Conservation (phyloP, 2,329 filamentous ascomycete species). For the Aspergillus quadrilineatus region DNA sequence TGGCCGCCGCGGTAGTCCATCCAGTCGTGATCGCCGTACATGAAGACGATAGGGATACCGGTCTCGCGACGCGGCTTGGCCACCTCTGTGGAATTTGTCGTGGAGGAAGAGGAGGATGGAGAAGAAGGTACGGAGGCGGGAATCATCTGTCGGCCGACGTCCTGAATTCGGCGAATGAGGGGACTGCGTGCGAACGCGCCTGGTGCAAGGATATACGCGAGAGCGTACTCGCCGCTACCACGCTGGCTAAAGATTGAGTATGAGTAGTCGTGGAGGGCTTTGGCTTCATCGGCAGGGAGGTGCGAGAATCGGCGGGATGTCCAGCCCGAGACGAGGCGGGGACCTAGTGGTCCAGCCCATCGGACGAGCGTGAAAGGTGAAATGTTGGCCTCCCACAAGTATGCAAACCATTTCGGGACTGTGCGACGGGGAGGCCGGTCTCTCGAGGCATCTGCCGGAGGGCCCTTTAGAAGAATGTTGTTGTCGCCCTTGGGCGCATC, state of each 20-base stretch:
- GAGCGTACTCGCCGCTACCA: conserved; percentile 89
- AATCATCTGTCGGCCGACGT: conserved; percentile 72
- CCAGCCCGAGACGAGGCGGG: conserved; percentile 91
- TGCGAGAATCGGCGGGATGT: conserved; percentile 89
- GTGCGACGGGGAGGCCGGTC: conserved; percentile 56
- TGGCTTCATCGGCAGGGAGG: conserved; percentile 73
- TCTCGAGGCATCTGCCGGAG: conserved; percentile 25
- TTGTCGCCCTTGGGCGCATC: conserved; percentile 42
- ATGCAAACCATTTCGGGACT: conserved; percentile 81
- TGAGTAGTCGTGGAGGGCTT: conserved; percentile 86
- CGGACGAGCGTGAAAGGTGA: conserved; percentile 91
- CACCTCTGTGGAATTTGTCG: conserved; percentile 22
- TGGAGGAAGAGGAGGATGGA: conserved; percentile 36
- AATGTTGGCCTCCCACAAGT: conserved; percentile 95
- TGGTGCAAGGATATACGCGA: conserved; percentile 88
- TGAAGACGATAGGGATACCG: conserved; percentile 80
- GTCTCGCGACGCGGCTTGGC: conserved; percentile 46
- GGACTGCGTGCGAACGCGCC: conserved; percentile 89
- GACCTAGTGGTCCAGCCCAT: conserved; percentile 83
- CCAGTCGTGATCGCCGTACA: conserved; percentile 99
- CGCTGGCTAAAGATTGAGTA: conserved; percentile 92
- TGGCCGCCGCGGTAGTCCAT: conserved; percentile 91
- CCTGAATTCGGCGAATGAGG: conserved; percentile 80
- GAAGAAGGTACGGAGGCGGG: conserved; percentile 18
- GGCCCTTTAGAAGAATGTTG: conserved; percentile 53